Percentiles rank a stretch among this genome's conserved stretches.
These are phyloP conservation scores for Solanum microdontum DNA, from an alignment of 257 asterid species.

Conservation along the genomic window DNA sequence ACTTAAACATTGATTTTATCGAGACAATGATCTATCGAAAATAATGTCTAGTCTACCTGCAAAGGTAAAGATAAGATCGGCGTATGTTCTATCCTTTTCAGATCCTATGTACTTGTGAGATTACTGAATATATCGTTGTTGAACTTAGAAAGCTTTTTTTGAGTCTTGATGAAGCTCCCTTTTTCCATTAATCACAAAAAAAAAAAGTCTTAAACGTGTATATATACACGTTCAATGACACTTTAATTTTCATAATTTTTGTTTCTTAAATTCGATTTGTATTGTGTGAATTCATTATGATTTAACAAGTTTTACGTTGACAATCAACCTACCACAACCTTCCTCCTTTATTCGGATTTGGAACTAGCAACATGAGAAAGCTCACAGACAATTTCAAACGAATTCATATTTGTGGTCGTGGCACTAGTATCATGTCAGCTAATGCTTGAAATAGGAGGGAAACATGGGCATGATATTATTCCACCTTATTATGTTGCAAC, in stretches of 20 bases:
- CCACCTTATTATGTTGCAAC: not conserved
- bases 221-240: not conserved
- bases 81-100: not conserved
- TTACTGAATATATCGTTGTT: not conserved
- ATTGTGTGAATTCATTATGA: not conserved
- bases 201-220: not conserved
- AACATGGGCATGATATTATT: not conserved
- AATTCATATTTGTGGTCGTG: not conserved
- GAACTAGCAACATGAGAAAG: not conserved
- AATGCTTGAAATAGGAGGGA: not conserved
- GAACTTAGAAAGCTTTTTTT: not conserved
- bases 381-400: not conserved
- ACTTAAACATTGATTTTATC: not conserved
- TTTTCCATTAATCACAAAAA: not conserved
- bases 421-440: conserved; percentile 2
- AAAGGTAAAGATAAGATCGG: not conserved
- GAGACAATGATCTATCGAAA: not conserved
- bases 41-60: not conserved
- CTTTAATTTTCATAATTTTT: not conserved
- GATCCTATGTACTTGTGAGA: not conserved
- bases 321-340: not conserved
- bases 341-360: not conserved
- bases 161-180: not conserved
- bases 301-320: not conserved
- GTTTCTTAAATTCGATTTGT: not conserved